Evolutionary conservation across 2,329 filamentous ascomycete species (phyloP), one percentile per base, ranked within the genome.

Genomic region (Fusarium multiceps): DNA sequence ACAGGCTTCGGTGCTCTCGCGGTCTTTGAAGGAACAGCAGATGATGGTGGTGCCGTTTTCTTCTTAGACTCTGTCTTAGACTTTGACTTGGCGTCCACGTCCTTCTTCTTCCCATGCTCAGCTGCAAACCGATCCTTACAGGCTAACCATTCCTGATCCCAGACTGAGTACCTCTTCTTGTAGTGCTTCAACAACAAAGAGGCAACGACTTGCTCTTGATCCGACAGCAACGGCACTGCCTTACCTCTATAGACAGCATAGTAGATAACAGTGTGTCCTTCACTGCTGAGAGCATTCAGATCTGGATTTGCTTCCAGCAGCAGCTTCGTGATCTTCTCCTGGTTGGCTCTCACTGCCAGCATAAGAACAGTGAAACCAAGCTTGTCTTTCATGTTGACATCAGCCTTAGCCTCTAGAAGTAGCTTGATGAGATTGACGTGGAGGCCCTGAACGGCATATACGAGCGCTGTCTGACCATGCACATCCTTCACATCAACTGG

Each of bases 71-170:
- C 34, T 9, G 7, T 1, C 27, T 47, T 41, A 2, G 20, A 25
- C 30, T 57, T 57, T 1, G 20, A 3, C 10, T 41, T 57, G 42
- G 11, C 32, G 23, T 16, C 42, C 13, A 13, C 3, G 4, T 28
- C 27, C 12, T 43, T 58, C 14, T 54, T 56, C 50, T 46, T 57
- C 9, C 56, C 51, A 18, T 59, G 50, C 4, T 57, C 54, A 6
- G 23, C 10, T 12, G 46, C 23, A 30, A 59, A 59, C 13, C 45
- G 21, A 7, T 59, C 30, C 10, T 57, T 21, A 5, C 56, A 57
- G 3, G 55, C 56, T 16, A 40, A 46, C 51, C 56, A 59, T 20
- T 59, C 51, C 7, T 41, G 25, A n/a, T 59, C 27, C 51, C 56
- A 59, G 7, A 40, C 20, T 9, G n/a, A 13, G n/a, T 59, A 28